Percentiles rank a stretch among this genome's conserved stretches.
Conservation (phyloP, 805 yeast species). For the Yarrowia porcina region DNA sequence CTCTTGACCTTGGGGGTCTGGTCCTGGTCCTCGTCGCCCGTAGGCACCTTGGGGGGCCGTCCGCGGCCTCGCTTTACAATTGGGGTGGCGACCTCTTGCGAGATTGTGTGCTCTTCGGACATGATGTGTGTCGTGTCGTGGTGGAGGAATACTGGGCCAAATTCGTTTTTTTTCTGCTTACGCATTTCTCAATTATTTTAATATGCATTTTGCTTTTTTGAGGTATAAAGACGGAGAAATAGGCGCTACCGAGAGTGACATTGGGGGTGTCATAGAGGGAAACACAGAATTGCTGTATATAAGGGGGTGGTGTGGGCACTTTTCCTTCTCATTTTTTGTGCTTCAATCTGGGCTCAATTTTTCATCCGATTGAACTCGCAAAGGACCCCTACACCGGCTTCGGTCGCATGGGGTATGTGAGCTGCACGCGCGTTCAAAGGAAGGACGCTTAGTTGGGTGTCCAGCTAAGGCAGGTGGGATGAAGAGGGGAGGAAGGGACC, state of each 20-base stretch:
- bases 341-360: too few species aligned
- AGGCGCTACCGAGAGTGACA: too few species aligned
- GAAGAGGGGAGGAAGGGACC: not conserved
- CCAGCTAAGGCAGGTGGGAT: constrained; percentile 15
- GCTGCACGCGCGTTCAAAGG: constrained; percentile 15
- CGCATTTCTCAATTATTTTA: constrained; percentile 10
- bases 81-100: not conserved
- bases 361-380: too few species aligned
- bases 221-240: constrained; percentile 12
- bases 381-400: not conserved
- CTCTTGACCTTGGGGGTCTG: constrained; percentile 14
- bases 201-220: constrained; percentile 17
- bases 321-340: too few species aligned
- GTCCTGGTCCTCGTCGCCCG: not conserved
- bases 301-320: too few species aligned
- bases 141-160: not conserved
- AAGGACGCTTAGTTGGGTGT: not conserved
- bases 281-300: too few species aligned
- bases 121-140: not conserved
- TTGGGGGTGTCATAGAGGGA: too few species aligned
- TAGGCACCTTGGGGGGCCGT: constrained; percentile 19
- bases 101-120: constrained; percentile 6
- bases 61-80: constrained; percentile 13
- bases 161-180: not conserved
- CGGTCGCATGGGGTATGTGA: constrained; percentile 15